A percentile compares a stretch with the other conserved stretches of the same genome.
These are phyloP conservation scores for Nakazawaea wickerhamii DNA, from an alignment of 805 yeast species.

Conservation along the genomic window DNA sequence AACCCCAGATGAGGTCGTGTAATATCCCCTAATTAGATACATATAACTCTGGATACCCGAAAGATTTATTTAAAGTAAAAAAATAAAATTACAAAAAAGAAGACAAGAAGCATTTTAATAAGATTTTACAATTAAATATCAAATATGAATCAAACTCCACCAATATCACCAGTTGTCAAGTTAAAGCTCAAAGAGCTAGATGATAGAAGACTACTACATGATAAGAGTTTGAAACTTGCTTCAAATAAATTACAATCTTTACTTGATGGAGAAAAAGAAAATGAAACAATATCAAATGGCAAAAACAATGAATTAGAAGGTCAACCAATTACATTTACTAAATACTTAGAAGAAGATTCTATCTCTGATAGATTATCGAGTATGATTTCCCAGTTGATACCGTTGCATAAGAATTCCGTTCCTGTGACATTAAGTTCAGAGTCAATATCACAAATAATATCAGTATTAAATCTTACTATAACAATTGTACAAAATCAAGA, in stretches of 20 bases:
- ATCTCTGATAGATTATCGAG: not conserved
- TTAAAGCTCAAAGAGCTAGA: conserved; percentile 9
- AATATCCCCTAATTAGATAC: conserved; percentile 3
- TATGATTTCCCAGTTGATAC: conserved; percentile 7
- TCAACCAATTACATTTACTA: not conserved
- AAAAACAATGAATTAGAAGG: not conserved
- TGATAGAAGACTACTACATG: not conserved
- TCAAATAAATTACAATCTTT: conserved; percentile 6
- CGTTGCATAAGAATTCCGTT: not conserved
- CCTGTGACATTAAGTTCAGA: conserved; percentile 1
- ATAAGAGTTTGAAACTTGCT: conserved; percentile 1
- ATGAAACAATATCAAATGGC: not conserved
- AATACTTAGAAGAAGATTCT: not conserved
- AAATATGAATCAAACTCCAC: conserved; percentile 13
- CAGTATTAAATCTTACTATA: conserved; percentile 6
- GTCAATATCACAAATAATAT: conserved; percentile 4
- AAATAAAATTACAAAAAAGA: conserved; percentile 2
- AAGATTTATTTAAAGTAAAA: not conserved
- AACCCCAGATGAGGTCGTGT: conserved; percentile 1
- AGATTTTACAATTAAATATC: not conserved
- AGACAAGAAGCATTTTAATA: not conserved
- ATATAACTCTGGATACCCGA: conserved; percentile 1
- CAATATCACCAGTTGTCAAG: conserved; percentile 14
- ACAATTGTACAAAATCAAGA: conserved; percentile 6
- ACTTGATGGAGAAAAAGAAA: conserved; percentile 1